Percentiles rank a stretch among this genome's conserved stretches.
Conservation (phyloP, 2,329 filamentous ascomycete genomes). For the Sporothrix sp. region DNA sequence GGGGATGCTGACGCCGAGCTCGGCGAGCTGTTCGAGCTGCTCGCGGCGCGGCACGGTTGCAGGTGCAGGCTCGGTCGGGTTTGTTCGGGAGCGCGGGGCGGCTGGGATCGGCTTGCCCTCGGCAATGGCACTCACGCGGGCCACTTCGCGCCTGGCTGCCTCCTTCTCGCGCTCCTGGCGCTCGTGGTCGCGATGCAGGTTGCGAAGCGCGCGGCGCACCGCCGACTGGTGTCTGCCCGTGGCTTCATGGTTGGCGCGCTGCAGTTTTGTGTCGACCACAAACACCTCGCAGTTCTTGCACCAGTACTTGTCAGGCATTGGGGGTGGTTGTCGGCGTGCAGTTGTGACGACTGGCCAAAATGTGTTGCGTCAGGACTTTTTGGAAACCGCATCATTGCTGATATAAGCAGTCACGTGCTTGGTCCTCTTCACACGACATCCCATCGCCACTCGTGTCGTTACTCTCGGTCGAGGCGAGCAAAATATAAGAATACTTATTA, state of each 20-base stretch:
- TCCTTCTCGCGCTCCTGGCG: slow-evolving; percentile 73
- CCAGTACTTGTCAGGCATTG: slow-evolving; percentile 97
- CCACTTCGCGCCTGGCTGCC: slow-evolving; percentile 72
- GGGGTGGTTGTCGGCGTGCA: too few species aligned
- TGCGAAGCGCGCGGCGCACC: slow-evolving; percentile 80
- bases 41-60: slow-evolving; percentile 45
- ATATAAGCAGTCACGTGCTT: too few species aligned
- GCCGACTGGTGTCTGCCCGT: slow-evolving; percentile 75
- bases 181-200: slow-evolving; percentile 78
- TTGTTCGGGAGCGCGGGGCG: too few species aligned
- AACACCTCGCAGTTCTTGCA: slow-evolving; percentile 92
- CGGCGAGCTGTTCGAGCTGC: slow-evolving; percentile 80
- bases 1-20: slow-evolving; percentile 77
- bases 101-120: too few species aligned
- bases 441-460: too few species aligned
- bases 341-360: too few species aligned
- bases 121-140: slow-evolving; percentile 71
- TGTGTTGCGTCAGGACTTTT: too few species aligned
- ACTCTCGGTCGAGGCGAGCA: too few species aligned
- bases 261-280: slow-evolving; percentile 86
- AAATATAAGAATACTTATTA: too few species aligned
- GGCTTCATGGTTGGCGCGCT: slow-evolving; percentile 80
- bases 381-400: too few species aligned
- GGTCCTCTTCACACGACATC: too few species aligned
- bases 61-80: slow-evolving; percentile 19